Evolutionary conservation across 176 grass and related monocot species (phyloP).

Genomic region (Cenchrus purpureus): DNA sequence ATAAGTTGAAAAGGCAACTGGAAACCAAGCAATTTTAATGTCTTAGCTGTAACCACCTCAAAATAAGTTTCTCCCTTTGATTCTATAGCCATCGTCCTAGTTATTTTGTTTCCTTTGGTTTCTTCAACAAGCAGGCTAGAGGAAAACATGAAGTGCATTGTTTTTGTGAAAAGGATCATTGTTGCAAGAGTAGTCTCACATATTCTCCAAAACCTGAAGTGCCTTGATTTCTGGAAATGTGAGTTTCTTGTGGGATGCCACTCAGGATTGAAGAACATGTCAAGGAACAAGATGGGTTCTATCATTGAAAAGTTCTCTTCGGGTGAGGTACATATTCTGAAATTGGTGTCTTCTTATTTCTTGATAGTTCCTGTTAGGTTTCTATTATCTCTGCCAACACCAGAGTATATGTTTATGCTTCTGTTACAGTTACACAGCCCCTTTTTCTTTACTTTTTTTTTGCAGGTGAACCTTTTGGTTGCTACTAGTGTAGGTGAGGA

Average conservation of each 20-base stretch:
- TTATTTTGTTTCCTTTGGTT: constrained; percentile 38
- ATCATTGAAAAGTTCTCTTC: constrained; percentile 87
- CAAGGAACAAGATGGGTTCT: constrained; percentile 76
- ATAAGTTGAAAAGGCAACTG: not conserved
- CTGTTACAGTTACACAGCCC: constrained; percentile 22
- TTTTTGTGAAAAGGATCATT: constrained; percentile 94
- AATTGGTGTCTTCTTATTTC: constrained; percentile 25
- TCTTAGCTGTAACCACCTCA: constrained; percentile 24
- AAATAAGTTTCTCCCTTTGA: constrained; percentile 32
- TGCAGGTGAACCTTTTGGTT: constrained; percentile 93
- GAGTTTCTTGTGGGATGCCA: constrained; percentile 87
- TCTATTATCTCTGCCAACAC: constrained; percentile 18
- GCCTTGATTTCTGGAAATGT: constrained; percentile 85
- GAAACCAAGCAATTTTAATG: constrained; percentile 26
- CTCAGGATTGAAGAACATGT: constrained; percentile 75
- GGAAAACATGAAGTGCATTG: constrained; percentile 84
- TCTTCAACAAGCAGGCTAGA: constrained; percentile 59
- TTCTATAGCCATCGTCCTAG: constrained; percentile 38
- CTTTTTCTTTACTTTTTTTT: constrained; percentile 28
- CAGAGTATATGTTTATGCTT: constrained; percentile 42
- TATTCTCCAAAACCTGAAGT: constrained; percentile 69
- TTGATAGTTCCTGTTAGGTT: not conserved
- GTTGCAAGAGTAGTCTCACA: constrained; percentile 70
- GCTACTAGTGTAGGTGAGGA: constrained; percentile 98
- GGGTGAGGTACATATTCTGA: constrained; percentile 68